Evolutionary conservation across 2,329 filamentous ascomycete species (phyloP).

Genomic region (Cordyceps cateniannulata): DNA sequence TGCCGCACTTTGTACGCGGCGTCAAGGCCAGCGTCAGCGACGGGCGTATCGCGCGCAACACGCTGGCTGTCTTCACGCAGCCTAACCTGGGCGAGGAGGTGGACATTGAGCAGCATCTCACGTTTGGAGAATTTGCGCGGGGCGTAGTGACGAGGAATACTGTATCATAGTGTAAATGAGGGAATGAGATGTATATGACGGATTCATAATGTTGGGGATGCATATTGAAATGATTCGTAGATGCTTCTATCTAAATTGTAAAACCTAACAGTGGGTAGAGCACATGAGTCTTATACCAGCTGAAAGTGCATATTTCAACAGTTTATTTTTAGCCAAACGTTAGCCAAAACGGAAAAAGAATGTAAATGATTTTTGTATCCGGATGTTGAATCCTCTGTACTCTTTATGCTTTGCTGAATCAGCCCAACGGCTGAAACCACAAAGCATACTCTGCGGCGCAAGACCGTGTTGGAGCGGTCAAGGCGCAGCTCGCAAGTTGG

Average conservation of each 20-base stretch:
- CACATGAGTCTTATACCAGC: not conserved
- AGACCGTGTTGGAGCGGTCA: constrained; percentile 4
- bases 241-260: not conserved
- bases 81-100: constrained; percentile 81
- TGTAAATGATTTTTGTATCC: constrained; percentile 4
- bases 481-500: not conserved
- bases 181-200: not conserved
- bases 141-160: constrained; percentile 56
- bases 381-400: constrained; percentile 13
- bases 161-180: constrained; percentile 26
- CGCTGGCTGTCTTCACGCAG: constrained; percentile 93
- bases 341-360: constrained; percentile 1
- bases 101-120: constrained; percentile 58
- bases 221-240: not conserved
- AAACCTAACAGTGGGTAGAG: not conserved
- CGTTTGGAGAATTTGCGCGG: constrained; percentile 70
- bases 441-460: not conserved
- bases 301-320: not conserved
- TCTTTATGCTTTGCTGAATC: not conserved
- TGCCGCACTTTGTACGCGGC: constrained; percentile 90
- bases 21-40: constrained; percentile 49
- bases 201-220: not conserved
- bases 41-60: constrained; percentile 67
- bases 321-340: not conserved
- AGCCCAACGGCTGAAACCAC: not conserved